Base-by-base conservation (phyloP, 2,329 filamentous ascomycete species). In the Pseudogymnoascus sp. region DNA sequence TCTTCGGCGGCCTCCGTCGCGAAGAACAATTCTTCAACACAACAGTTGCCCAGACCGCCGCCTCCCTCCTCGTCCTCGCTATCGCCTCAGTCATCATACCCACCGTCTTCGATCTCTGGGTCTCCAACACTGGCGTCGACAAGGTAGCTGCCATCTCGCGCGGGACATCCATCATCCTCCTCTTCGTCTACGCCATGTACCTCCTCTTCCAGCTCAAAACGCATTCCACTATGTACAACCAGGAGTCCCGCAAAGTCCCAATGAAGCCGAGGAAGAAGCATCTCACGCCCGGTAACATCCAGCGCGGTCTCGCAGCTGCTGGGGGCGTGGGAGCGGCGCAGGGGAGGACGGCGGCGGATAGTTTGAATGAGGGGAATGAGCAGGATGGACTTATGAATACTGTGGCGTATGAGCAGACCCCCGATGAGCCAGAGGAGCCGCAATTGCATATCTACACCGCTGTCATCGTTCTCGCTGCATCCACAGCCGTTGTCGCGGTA, bases 141-240 rank as follows among this genome's bases (percentile, higher is more conserved):
- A 63, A 84, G 3, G 85, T 90, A 11, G 83, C 84, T 11, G 77
- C 79, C 63, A 77, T 90, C 21, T 93, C 89, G 0, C 85, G 88
- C 63, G 90, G 89, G 61, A 90, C 88, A 1, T 79, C 89, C 0
- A 78, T 97, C 66, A 92, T 97, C 66, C 82, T 97, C 4, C 82
- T 97, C 1, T 73, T 96, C 57, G 88, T 96, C 8, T 97, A 97
- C 74, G 86, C 76, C 60, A 88, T 84, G 64, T 97, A 96, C 71
- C 86, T 97, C 1, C 82, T 90, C 75, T 97, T 97, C 80, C 93
- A 97, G 75, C 86, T 97, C 65, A 90, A 91, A 74, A 93, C 93
- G 0, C 93, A 97, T 74, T 81, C 83, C 23, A 79, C 79, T 7
- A 87, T 96, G 73, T 97, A 96, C 80, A 91, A 89, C 73, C 85